These are phyloP conservation scores for Cordyceps fumosorosea DNA, from an alignment of 2,329 filamentous ascomycete species.

Conservation along the genomic window DNA sequence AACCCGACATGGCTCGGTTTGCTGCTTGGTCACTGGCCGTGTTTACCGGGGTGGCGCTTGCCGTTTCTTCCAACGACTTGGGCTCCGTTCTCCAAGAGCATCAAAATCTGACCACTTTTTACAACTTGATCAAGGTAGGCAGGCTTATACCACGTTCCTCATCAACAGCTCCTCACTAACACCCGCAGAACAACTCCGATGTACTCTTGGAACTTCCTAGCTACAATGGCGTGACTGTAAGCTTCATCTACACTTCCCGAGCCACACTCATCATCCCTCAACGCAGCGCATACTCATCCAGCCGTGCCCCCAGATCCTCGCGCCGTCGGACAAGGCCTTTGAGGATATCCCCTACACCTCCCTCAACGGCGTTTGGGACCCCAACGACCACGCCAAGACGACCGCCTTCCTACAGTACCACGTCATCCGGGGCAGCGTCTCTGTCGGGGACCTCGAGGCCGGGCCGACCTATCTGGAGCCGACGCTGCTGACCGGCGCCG, in stretches of 20 bases:
- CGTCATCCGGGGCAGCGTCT: slow-evolving; percentile 47
- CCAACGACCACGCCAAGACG: slow-evolving; percentile 37
- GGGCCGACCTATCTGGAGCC: slow-evolving; percentile 34
- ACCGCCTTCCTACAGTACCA: slow-evolving; percentile 55
- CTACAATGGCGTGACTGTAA: slow-evolving; percentile 37
- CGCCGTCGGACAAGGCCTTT: slow-evolving; percentile 52
- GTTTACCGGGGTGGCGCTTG: slow-evolving; percentile 16
- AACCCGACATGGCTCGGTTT: not conserved
- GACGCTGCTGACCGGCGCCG: slow-evolving; percentile 32
- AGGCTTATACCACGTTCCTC: slow-evolving; percentile 1
- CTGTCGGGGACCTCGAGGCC: slow-evolving; percentile 28
- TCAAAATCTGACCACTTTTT: slow-evolving; percentile 37
- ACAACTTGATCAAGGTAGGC: slow-evolving; percentile 36
- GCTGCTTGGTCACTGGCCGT: not conserved
- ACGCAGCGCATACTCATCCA: no score
- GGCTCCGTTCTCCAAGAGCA: slow-evolving; percentile 32
- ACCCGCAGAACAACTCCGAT: slow-evolving; percentile 37
- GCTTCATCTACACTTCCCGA: slow-evolving; percentile 14
- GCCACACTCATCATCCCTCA: not conserved
- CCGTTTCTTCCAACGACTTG: slow-evolving; percentile 26
- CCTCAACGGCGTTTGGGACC: slow-evolving; percentile 39
- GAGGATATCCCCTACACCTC: slow-evolving; percentile 46
- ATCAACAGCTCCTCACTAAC: not conserved
- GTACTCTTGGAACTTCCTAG: slow-evolving; percentile 38
- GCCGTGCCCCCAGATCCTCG: slow-evolving; percentile 37